Conservation (phyloP, 2,329 filamentous ascomycete species). For the Colletotrichum viniferum region DNA sequence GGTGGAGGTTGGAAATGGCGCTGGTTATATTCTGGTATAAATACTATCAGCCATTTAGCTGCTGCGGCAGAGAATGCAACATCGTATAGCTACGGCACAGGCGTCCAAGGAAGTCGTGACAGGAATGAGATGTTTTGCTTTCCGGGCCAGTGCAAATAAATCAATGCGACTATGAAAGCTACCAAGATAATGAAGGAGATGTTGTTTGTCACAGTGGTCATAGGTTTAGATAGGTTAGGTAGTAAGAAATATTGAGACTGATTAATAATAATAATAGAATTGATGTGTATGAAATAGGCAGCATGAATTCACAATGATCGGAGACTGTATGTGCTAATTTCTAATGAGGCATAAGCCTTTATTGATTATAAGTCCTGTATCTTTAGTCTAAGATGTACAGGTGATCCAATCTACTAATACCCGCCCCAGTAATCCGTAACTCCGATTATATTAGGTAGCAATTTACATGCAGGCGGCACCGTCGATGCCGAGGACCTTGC, state of each 20-base stretch:
- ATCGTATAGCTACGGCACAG: background rate
- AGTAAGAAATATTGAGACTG: no score
- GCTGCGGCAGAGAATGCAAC: background rate
- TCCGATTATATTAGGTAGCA: background rate
- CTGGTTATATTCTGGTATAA: background rate
- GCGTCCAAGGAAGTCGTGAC: fast-evolving
- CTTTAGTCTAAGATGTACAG: slow-evolving; percentile 13
- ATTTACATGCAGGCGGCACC: slow-evolving; percentile 24
- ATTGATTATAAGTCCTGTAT: slow-evolving; percentile 5
- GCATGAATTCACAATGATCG: background rate
- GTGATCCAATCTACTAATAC: slow-evolving; percentile 7
- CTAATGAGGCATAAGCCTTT: slow-evolving; percentile 1
- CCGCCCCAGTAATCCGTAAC: background rate
- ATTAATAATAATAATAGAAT: no score
- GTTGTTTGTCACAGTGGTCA: no score
- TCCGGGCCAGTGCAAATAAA: background rate
- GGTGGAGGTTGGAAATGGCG: background rate
- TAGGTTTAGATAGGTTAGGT: no score
- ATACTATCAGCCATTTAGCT: background rate
- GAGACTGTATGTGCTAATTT: background rate
- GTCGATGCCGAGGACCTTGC: slow-evolving; percentile 35
- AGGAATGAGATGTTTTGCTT: background rate
- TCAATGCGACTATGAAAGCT: fast-evolving
- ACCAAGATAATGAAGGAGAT: no score
- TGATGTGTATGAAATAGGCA: fast-evolving